Conservation (phyloP, 1,284 basidiomycete genomes). For the Vanrija sp. region DNA sequence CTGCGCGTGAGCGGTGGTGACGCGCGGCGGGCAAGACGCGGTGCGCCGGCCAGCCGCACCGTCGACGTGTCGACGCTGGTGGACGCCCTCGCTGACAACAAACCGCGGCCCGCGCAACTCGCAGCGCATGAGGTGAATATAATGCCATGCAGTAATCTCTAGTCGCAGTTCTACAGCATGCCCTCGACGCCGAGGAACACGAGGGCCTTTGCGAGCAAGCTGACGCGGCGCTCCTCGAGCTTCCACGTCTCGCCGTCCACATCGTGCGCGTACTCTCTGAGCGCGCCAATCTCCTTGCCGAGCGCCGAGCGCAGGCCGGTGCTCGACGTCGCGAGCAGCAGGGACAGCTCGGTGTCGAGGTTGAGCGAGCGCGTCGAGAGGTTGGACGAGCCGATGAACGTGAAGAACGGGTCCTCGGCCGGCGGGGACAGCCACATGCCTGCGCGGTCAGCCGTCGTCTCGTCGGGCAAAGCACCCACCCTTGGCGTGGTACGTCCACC, state of each 20-base stretch:
- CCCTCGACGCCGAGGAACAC: slow-evolving; percentile 52
- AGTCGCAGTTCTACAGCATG: slow-evolving; percentile 34
- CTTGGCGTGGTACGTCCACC: slow-evolving; percentile 99
- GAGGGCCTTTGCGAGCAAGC: slow-evolving; percentile 63
- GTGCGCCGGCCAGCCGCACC: no score
- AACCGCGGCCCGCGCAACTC: no score
- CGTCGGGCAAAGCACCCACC: slow-evolving; percentile 60
- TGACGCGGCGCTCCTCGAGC: slow-evolving; percentile 60
- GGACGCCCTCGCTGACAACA: no score
- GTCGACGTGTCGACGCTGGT: no score
- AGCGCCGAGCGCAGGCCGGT: slow-evolving; percentile 47
- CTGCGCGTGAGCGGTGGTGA: no score
- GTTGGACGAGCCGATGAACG: slow-evolving; percentile 93
- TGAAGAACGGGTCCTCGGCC: slow-evolving; percentile 59
- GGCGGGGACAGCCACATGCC: slow-evolving; percentile 75
- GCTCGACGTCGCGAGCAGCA: slow-evolving; percentile 71
- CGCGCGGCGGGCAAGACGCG: no score
- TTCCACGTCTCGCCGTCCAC: slow-evolving; percentile 53
- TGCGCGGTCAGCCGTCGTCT: slow-evolving; percentile 40
- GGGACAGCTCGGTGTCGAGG: slow-evolving; percentile 88
- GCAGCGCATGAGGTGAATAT: no score
- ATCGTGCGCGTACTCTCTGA: slow-evolving; percentile 49
- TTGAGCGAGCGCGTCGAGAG: slow-evolving; percentile 86
- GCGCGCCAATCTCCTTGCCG: slow-evolving; percentile 49
- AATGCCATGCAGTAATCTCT: neutral